Percentiles rank a stretch among this genome's conserved stretches.
Evolutionary conservation across 306 rosid genomes (phyloP).

Genomic region (Alnus rubra): DNA sequence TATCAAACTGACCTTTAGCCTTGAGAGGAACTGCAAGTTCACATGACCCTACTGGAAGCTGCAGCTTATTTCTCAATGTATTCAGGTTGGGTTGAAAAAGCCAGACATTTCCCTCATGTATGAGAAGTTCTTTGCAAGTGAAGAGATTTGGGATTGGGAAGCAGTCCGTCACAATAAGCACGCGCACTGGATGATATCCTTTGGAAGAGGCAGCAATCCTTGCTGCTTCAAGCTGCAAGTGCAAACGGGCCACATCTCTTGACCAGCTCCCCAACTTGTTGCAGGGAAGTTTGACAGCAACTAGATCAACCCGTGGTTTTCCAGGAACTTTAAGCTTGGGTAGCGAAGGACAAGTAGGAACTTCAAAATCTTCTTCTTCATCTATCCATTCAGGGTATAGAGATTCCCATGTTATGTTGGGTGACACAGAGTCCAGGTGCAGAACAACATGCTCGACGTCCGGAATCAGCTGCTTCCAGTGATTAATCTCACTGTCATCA

Average conservation of each 20-base stretch:
- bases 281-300: constrained; percentile 88
- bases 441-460: constrained; percentile 62
- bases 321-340: constrained; percentile 63
- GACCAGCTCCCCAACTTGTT: constrained; percentile 71
- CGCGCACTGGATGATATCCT: constrained; percentile 61
- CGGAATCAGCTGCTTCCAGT: constrained; percentile 72
- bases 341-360: constrained; percentile 78
- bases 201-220: constrained; percentile 75
- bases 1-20: constrained; percentile 65
- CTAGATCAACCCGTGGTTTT: constrained; percentile 73
- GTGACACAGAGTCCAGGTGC: constrained; percentile 46
- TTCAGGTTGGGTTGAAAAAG: constrained; percentile 65
- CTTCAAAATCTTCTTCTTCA: constrained; percentile 84
- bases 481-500: constrained; percentile 63
- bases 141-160: constrained; percentile 75
- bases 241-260: constrained; percentile 84
- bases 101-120: constrained; percentile 71
- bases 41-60: constrained; percentile 80
- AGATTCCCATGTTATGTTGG: constrained; percentile 66
- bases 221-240: constrained; percentile 89
- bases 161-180: constrained; percentile 74
- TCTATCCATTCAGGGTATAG: constrained; percentile 95
- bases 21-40: constrained; percentile 80
- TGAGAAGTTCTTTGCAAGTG: constrained; percentile 64
- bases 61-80: constrained; percentile 62